These are phyloP conservation scores for Inosperma sp. DNA, from an alignment of 768 basidiomycete species.

Conservation along the genomic window DNA sequence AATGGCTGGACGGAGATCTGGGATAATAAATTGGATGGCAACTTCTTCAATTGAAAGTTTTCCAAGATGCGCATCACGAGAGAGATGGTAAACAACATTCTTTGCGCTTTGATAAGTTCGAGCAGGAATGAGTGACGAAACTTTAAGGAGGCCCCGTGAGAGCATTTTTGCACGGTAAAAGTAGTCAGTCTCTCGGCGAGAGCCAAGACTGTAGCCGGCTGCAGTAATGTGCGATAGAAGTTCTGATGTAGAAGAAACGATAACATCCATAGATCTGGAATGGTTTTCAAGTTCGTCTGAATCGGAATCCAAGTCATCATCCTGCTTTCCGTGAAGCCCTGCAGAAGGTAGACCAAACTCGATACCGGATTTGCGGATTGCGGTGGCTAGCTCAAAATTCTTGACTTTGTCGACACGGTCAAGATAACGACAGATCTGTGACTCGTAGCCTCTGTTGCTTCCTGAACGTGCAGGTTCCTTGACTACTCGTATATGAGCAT, in stretches of 20 bases:
- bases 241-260: not conserved
- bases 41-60: slow-evolving; percentile 21
- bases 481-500: slow-evolving; percentile 26
- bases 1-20: slow-evolving; percentile 25
- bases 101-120: slow-evolving; percentile 8
- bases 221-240: not conserved
- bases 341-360: not conserved
- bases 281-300: too few species aligned
- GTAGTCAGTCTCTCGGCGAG: not conserved
- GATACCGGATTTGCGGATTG: not conserved
- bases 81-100: slow-evolving; percentile 23
- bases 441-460: slow-evolving; percentile 27
- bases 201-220: not conserved
- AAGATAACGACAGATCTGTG: slow-evolving; percentile 29
- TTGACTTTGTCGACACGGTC: slow-evolving; percentile 25
- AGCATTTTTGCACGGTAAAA: not conserved
- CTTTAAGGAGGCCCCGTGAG: not conserved
- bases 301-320: too few species aligned
- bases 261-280: not conserved
- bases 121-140: slow-evolving; percentile 1
- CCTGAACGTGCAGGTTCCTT: slow-evolving; percentile 25
- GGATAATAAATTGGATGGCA: slow-evolving; percentile 20
- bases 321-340: not conserved
- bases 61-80: slow-evolving; percentile 15
- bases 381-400: not conserved